A percentile compares a stretch with the other conserved stretches of the same genome.
These are phyloP conservation scores for Suhomyces guaymorum DNA, from an alignment of 1,139 yeast species.

Conservation along the genomic window DNA sequence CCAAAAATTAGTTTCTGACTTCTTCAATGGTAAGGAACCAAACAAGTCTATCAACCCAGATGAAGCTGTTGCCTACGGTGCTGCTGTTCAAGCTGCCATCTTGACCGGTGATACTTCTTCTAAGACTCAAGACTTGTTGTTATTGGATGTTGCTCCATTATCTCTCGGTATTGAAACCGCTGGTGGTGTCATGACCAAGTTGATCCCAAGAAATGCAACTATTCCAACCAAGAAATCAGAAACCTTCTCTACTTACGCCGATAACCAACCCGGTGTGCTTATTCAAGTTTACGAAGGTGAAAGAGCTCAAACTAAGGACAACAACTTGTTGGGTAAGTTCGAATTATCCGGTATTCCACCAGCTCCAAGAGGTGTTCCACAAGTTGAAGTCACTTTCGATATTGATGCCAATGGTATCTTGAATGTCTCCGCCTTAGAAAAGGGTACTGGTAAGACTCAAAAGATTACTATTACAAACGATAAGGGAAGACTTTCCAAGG, in stretches of 20 bases:
- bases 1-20: constrained; percentile 82
- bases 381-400: constrained; percentile 48
- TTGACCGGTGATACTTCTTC: constrained; percentile 29
- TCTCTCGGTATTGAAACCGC: constrained; percentile 51
- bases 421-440: constrained; percentile 47
- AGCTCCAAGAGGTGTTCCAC: constrained; percentile 53
- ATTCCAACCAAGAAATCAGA: constrained; percentile 51
- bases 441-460: constrained; percentile 63
- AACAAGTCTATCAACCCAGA: constrained; percentile 81
- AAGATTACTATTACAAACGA: constrained; percentile 70
- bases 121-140: constrained; percentile 27
- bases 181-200: constrained; percentile 51
- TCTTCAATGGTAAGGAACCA: constrained; percentile 88
- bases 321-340: constrained; percentile 47
- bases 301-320: constrained; percentile 47
- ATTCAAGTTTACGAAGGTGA: constrained; percentile 52
- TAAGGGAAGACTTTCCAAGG: constrained; percentile 31
- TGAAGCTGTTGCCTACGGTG: constrained; percentile 75
- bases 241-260: constrained; percentile 50
- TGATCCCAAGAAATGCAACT: constrained; percentile 48
- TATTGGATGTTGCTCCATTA: constrained; percentile 50
- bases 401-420: constrained; percentile 52
- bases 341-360: constrained; percentile 51
- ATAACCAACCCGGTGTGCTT: constrained; percentile 50
- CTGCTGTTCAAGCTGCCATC: constrained; percentile 47